Conservation (phyloP, 2,329 filamentous ascomycete genomes). For the Rhytidhysteron rufulum region DNA sequence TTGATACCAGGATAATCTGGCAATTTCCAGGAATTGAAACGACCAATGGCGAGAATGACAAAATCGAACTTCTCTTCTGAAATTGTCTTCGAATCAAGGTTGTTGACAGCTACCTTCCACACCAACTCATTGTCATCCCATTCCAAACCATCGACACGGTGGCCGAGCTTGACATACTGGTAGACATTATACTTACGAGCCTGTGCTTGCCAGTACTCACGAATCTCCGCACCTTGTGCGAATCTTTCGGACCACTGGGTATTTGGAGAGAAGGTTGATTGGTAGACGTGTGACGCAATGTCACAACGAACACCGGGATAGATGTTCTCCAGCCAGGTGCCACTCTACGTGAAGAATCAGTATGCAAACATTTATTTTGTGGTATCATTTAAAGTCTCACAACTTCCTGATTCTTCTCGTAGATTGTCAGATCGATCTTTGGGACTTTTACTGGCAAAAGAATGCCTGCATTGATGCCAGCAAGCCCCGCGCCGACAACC, state of each 20-base stretch:
- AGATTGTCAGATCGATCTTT: slow-evolving; percentile 60
- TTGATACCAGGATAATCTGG: slow-evolving; percentile 58
- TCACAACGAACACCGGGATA: slow-evolving; percentile 67
- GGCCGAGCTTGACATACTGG: slow-evolving; percentile 52
- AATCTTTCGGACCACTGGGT: slow-evolving; percentile 67
- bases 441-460: slow-evolving; percentile 67
- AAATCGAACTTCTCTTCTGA: slow-evolving; percentile 55
- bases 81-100: slow-evolving; percentile 35
- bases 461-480: slow-evolving; percentile 62
- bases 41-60: slow-evolving; percentile 60
- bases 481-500: slow-evolving; percentile 61
- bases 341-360: slow-evolving; percentile 29
- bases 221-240: slow-evolving; percentile 63
- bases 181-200: slow-evolving; percentile 63
- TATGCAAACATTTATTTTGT: neutral
- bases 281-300: slow-evolving; percentile 67
- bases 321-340: slow-evolving; percentile 46
- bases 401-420: slow-evolving; percentile 65
- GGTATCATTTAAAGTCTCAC: slow-evolving; percentile 49
- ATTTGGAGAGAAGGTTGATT: slow-evolving; percentile 65
- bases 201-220: slow-evolving; percentile 61
- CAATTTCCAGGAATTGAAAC: slow-evolving; percentile 63
- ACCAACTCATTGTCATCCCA: slow-evolving; percentile 53
- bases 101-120: slow-evolving; percentile 57
- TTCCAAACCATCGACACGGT: slow-evolving; percentile 51